Percentiles rank a stretch among this genome's conserved stretches.
Evolutionary conservation across 306 rosid species (phyloP).

Genomic region (Calophaca sinica): DNA sequence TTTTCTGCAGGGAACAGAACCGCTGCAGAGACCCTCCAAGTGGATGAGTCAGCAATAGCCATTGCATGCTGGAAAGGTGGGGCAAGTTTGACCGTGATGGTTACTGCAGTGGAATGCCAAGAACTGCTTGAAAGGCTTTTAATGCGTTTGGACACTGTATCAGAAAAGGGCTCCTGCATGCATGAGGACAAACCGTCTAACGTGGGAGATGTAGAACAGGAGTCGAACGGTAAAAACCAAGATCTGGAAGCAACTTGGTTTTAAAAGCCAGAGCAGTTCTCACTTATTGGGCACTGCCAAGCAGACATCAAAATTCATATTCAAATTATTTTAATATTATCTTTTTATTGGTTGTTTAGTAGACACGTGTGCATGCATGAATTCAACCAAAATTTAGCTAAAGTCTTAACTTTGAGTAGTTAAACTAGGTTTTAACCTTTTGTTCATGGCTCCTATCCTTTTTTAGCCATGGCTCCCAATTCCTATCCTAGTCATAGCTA

Average conservation of each 20-base stretch:
- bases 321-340: background rate
- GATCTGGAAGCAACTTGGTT: constrained; percentile 36
- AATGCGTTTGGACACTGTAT: constrained; percentile 48
- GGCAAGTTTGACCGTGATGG: constrained; percentile 81
- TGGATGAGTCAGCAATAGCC: constrained; percentile 74
- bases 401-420: too few species aligned
- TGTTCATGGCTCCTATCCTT: too few species aligned
- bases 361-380: constrained; percentile 2
- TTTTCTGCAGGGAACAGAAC: constrained; percentile 56
- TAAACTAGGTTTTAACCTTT: too few species aligned
- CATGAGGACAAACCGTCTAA: constrained; percentile 37
- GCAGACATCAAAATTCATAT: background rate
- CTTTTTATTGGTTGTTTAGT: constrained; percentile 7
- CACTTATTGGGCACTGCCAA: background rate
- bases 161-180: constrained; percentile 46
- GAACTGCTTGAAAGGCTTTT: constrained; percentile 80
- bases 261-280: background rate
- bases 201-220: constrained; percentile 43
- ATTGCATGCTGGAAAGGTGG: constrained; percentile 95
- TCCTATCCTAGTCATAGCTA: too few species aligned
- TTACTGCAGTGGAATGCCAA: constrained; percentile 79
- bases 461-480: too few species aligned
- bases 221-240: constrained; percentile 32
- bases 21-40: constrained; percentile 44
- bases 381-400: background rate